Evolutionary conservation across 1,284 basidiomycete species (phyloP).

Genomic region (Pseudozyma tsukubaensis): DNA sequence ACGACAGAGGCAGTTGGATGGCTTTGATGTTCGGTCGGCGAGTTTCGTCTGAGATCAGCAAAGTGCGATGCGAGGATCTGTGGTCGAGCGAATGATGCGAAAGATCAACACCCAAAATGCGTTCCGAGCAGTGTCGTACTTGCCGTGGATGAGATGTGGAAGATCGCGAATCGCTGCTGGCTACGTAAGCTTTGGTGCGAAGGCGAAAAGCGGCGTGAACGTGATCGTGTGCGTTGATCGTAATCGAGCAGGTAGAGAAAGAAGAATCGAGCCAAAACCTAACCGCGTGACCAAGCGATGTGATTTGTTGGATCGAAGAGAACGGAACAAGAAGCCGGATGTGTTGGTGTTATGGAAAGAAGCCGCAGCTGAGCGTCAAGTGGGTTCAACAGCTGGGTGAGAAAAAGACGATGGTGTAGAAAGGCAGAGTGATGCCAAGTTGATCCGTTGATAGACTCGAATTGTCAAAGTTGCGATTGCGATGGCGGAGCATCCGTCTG

Average conservation of each 20-base stretch:
- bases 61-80: constrained; percentile 5
- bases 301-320: constrained; percentile 4
- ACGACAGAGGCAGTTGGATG: constrained; percentile 8
- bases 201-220: neutral
- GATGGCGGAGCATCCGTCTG: neutral
- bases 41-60: neutral
- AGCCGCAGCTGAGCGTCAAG: constrained; percentile 11
- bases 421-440: neutral
- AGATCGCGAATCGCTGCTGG: neutral
- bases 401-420: constrained; percentile 24
- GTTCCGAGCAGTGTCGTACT: too few species aligned
- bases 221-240: constrained; percentile 11
- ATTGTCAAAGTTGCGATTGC: constrained; percentile 23
- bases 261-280: constrained; percentile 8
- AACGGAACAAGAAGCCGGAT: neutral
- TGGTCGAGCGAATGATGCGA: constrained; percentile 2
- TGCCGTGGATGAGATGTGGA: too few species aligned
- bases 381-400: constrained; percentile 10
- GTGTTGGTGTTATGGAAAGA: neutral
- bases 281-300: constrained; percentile 24
- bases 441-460: constrained; percentile 12
- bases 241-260: too few species aligned
- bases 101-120: constrained; percentile 3
- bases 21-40: too few species aligned
- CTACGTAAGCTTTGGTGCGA: neutral